These are phyloP conservation scores for Mycotypha africana DNA, from an alignment of 371 early-diverging fungal genomes.

Conservation along the genomic window DNA sequence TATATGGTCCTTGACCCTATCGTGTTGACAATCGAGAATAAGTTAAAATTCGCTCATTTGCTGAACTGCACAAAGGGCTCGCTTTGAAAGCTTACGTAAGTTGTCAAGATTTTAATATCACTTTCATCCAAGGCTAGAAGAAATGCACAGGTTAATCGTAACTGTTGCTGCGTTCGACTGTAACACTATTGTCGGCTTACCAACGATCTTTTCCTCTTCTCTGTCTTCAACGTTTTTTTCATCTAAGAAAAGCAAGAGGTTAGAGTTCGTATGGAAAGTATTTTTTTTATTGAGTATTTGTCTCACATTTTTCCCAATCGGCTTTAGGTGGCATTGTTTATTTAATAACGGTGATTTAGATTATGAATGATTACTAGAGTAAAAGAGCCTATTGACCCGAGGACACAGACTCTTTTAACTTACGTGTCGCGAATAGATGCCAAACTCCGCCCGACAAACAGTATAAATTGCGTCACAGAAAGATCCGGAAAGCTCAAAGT, in stretches of 20 bases:
- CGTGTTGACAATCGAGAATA: not conserved
- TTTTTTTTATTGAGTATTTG: not conserved
- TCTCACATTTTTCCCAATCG: constrained; percentile 96
- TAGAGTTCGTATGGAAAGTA: not conserved
- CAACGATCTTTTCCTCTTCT: constrained; percentile 87
- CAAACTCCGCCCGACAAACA: constrained; percentile 2
- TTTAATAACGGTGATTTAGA: not conserved
- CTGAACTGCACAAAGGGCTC: too few species aligned
- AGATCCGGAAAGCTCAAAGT: too few species aligned
- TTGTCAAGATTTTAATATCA: constrained; percentile 93
- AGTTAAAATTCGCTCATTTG: too few species aligned
- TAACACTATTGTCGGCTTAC: constrained; percentile 36
- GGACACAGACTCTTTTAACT: constrained; percentile 1
- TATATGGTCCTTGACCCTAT: constrained; percentile 97
- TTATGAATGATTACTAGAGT: not conserved
- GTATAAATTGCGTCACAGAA: constrained; percentile 7
- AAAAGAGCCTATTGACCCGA: not conserved
- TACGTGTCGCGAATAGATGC: constrained; percentile 9
- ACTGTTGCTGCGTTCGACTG: too few species aligned
- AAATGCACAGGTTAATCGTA: too few species aligned
- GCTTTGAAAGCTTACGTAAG: constrained; percentile 60
- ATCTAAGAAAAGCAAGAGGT: constrained; percentile 45
- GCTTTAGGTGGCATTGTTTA: constrained; percentile 19
- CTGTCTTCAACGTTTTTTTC: constrained; percentile 74
- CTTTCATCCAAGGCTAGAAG: constrained; percentile 85